phyloP scores from a whole-genome alignment of 768 basidiomycete genomes.

The Goffeauzyma gilvescens region DNA sequence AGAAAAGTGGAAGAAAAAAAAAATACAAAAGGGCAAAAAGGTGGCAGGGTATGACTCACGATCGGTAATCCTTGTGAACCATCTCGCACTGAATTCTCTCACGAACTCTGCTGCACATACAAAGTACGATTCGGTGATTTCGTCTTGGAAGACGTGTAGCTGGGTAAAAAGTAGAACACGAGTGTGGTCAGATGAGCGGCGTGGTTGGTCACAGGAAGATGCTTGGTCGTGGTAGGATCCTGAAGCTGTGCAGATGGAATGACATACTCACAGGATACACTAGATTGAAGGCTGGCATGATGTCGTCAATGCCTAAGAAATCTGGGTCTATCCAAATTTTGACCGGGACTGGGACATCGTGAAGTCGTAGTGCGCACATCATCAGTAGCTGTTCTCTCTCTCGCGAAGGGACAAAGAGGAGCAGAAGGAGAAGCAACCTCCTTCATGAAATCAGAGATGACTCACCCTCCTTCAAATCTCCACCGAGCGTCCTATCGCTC shows the following conservation, averaged over 20 bases:
- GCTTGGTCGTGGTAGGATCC: not conserved
- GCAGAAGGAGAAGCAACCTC: too few relatives aligned
- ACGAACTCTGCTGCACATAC: slow-evolving; percentile 11
- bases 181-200: not conserved
- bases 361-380: too few relatives aligned
- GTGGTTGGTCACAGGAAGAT: not conserved
- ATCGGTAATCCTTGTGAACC: slow-evolving; percentile 3
- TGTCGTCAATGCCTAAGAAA: not conserved
- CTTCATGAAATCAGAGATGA: too few relatives aligned
- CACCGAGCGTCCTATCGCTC: slow-evolving; percentile 4
- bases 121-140: slow-evolving; percentile 3
- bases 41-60: not conserved
- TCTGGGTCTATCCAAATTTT: not conserved
- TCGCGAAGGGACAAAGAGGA: too few relatives aligned
- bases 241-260: slow-evolving; percentile 3
- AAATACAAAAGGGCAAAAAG: not conserved
- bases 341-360: not conserved
- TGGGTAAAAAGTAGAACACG: not conserved
- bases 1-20: not conserved
- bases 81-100: slow-evolving; percentile 6
- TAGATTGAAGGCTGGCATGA: not conserved
- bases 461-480: slow-evolving; percentile 3
- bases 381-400: too few relatives aligned
- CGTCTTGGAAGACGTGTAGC: slow-evolving; percentile 9
- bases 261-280: slow-evolving; percentile 2